Evolutionary conservation across 306 rosid genomes (phyloP), one percentile per base, ranked within the genome.

Genomic region (Cicer bijugum): DNA sequence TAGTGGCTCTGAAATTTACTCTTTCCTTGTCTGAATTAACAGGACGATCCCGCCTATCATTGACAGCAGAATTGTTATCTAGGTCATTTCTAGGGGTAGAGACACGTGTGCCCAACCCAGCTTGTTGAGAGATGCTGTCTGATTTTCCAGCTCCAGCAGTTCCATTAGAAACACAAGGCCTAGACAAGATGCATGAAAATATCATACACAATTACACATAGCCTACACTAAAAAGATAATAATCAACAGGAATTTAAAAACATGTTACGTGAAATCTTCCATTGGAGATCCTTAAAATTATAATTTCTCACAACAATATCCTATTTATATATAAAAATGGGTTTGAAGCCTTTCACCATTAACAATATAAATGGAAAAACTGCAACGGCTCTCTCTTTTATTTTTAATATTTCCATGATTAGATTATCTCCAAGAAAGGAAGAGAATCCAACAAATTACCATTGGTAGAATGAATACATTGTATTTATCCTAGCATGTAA

Each of bases 21-120:
- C 89, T 89, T 81, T 92, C 97, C 86, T 89, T 92, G 71, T 89
- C 97, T 57, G 86, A 85, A 64, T 78, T 87, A 80, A 83, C 81
- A 75, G 87, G 83, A 76, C 85, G 92, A 50, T 92, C 97, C 77
- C 90, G 87, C 86, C 83, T 89, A 64, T 89, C 96, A 79, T 10
- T 86, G 75, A 75, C 56, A 20, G 82, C 72, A 74, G 90, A 80
- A 81, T 71, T 82, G 75, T 80, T 82, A 69, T 92, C 97, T 37
- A 80, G 76, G 59, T 92, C 97, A 64, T 80, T 65, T 84, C 90
- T 87, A 75, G 90, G 88, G 69, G 85, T 69, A 78, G 97, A 81
- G 67, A 89, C 86, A 40, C 93, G 92, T 48, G 82, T 75, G 60
- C 89, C 93, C 84, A 84, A 71, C 71, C 89, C 87, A 81, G 80